Evolutionary conservation across 352 stramenopile genomes (phyloP), one percentile per base, ranked within the genome.

Genomic region (Peronospora belbahrii): DNA sequence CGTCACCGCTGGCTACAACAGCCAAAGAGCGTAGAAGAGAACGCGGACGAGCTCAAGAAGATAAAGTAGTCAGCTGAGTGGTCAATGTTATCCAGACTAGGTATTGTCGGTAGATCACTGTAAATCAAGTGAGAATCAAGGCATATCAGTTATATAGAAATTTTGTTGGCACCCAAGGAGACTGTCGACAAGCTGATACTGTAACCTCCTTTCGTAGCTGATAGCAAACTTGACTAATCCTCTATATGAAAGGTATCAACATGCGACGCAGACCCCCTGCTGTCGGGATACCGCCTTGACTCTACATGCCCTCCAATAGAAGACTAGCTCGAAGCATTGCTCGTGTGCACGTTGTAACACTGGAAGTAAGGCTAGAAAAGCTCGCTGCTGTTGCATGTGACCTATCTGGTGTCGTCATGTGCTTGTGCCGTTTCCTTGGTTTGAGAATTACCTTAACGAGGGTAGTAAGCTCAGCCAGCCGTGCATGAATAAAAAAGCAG

Each of bases 1-100:
- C 81, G 83, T 42, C 52, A 67, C 30, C 72, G 59, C 32, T 95
- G 83, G 83, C 70, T 91, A 38, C 31, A 64, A 43, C 40, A 70
- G 17, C 38, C 52, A 2, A 33, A 43, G 32, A 31, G 6, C 14
- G 18, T 8, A 5, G 14, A 43, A 46, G 30, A 52, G 41, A 32
- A 33, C 24, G 42, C 39, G 1, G 23, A 30, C 11, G 35, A 63
- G 31, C 36, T 49, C 14, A 66, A 68, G 48, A 69, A 66, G 25
- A 41, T 72, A 33, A 60, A 71, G 37, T 71, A 53, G 28, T n/a
- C 4, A 15, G 9, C 23, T 27, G 4, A 27, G 23, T 27, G 23
- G 9, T 27, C 23, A 27, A n/a, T n/a, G n/a, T n/a, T n/a, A n/a
- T n/a, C n/a, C n/a, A n/a, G n/a, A n/a, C n/a, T n/a, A n/a, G n/a